These are phyloP conservation scores for Moringa oleifera DNA, from an alignment of 345 rosid genomes.

Conservation along the genomic window DNA sequence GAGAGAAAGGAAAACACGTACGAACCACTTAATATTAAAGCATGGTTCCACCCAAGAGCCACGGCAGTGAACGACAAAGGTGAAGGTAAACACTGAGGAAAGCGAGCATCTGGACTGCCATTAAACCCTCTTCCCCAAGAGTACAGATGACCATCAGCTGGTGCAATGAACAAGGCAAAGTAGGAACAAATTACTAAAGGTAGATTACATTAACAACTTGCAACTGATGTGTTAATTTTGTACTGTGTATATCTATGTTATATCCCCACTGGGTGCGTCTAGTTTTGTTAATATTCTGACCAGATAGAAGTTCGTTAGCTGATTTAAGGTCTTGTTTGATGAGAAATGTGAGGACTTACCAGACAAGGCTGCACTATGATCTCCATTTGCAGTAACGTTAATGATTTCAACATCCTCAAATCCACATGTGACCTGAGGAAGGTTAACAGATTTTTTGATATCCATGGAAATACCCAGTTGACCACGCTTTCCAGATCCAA, in stretches of 20 bases:
- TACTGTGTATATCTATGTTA: not conserved
- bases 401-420: conserved; percentile 43
- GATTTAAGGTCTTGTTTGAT: not conserved
- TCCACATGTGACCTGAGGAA: conserved; percentile 54
- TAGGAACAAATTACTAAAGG: not conserved
- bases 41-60: conserved; percentile 88
- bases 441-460: conserved; percentile 34
- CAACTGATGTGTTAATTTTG: not conserved
- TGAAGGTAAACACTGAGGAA: conserved; percentile 42
- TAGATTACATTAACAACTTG: not conserved
- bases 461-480: conserved; percentile 58
- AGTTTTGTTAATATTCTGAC: not conserved
- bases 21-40: conserved; percentile 56
- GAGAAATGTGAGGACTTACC: conserved; percentile 27
- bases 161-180: conserved; percentile 14
- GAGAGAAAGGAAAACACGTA: not conserved
- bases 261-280: not conserved
- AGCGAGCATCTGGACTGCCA: conserved; percentile 35
- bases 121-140: conserved; percentile 84
- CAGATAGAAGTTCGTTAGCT: not conserved
- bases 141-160: conserved; percentile 60
- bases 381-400: conserved; percentile 70
- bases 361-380: conserved; percentile 75
- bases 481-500: conserved; percentile 86
- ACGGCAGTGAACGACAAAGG: conserved; percentile 30